Percentiles rank a stretch among this genome's conserved stretches.
phyloP scores from a whole-genome alignment of 192 early-diverging fungal genomes.

The Gigaspora rosea region DNA sequence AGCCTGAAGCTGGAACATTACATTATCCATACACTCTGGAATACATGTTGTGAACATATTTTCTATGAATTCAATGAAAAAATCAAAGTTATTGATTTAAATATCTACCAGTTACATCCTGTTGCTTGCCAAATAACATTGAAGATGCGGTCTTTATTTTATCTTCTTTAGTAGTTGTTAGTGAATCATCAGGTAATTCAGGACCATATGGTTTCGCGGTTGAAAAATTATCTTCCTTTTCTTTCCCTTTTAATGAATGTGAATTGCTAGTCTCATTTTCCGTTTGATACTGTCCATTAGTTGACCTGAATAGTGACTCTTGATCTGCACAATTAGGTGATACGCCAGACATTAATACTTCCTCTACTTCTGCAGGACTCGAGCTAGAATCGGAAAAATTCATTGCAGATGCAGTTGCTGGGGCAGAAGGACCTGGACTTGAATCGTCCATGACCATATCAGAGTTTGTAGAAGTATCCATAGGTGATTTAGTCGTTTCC shows the following conservation, averaged over 20 bases:
- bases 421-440: slow-evolving; percentile 5
- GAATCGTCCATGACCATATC: slow-evolving; percentile 11
- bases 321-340: not conserved
- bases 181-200: not conserved
- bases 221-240: slow-evolving; percentile 12
- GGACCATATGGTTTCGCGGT: not conserved
- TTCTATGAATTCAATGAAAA: too few species aligned
- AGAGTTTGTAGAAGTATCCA: not conserved
- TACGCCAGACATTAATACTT: not conserved
- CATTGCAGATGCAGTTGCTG: not conserved
- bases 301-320: too few species aligned
- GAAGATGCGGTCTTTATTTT: slow-evolving; percentile 1
- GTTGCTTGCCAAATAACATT: slow-evolving; percentile 60
- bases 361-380: not conserved
- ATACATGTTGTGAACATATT: not conserved
- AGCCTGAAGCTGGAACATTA: slow-evolving; percentile 61
- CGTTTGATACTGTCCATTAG: not conserved
- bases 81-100: not conserved
- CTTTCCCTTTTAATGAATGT: slow-evolving; percentile 16
- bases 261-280: not conserved
- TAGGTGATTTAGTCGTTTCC: slow-evolving; percentile 4
- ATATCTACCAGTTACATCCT: slow-evolving; percentile 66
- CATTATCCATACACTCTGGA: slow-evolving; percentile 71
- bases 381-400: not conserved
- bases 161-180: not conserved